phyloP scores from a whole-genome alignment of 1,284 basidiomycete genomes.

The Takashimella koratensis region DNA sequence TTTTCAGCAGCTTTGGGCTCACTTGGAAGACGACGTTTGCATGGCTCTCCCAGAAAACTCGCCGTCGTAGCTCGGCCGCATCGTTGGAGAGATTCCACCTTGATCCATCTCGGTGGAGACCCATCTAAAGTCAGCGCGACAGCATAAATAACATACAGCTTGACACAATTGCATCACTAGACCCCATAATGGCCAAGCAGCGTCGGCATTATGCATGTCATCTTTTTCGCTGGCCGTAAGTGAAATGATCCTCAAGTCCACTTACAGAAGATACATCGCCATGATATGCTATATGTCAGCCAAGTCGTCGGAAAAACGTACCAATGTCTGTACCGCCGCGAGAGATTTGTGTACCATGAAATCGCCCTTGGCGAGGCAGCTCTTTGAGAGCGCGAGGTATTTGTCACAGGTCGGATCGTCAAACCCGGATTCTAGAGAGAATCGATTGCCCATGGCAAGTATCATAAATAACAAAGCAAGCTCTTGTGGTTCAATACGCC shows the following conservation, averaged over 20 bases:
- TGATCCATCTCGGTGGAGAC: slow-evolving; percentile 41
- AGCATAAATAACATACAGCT: slow-evolving; percentile 18
- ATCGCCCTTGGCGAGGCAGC: slow-evolving; percentile 37
- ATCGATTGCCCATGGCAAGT: slow-evolving; percentile 37
- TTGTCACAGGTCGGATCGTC: slow-evolving; percentile 35
- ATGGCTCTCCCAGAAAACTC: slow-evolving; percentile 29
- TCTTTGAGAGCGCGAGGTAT: slow-evolving; percentile 26
- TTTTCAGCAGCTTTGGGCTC: background rate
- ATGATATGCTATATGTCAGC: slow-evolving; percentile 17
- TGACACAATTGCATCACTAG: slow-evolving; percentile 31
- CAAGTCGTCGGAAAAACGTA: slow-evolving; percentile 1
- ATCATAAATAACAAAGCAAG: slow-evolving; percentile 37
- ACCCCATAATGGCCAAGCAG: slow-evolving; percentile 33
- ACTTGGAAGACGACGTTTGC: slow-evolving; percentile 26
- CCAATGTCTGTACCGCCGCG: slow-evolving; percentile 35
- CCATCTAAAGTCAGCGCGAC: slow-evolving; percentile 27
- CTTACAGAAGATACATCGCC: slow-evolving; percentile 18
- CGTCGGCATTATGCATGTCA: slow-evolving; percentile 28
- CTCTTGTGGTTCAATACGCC: slow-evolving; percentile 25
- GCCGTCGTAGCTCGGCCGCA: slow-evolving; percentile 33
- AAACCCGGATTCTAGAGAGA: slow-evolving; percentile 37
- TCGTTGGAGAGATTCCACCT: slow-evolving; percentile 37
- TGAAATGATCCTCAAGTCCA: background rate
- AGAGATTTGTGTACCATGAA: slow-evolving; percentile 37
- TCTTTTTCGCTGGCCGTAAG: slow-evolving; percentile 21